Evolutionary conservation across 768 basidiomycete genomes (phyloP), one percentile per base, ranked within the genome.

Genomic region (Pulveroboletus sp.): DNA sequence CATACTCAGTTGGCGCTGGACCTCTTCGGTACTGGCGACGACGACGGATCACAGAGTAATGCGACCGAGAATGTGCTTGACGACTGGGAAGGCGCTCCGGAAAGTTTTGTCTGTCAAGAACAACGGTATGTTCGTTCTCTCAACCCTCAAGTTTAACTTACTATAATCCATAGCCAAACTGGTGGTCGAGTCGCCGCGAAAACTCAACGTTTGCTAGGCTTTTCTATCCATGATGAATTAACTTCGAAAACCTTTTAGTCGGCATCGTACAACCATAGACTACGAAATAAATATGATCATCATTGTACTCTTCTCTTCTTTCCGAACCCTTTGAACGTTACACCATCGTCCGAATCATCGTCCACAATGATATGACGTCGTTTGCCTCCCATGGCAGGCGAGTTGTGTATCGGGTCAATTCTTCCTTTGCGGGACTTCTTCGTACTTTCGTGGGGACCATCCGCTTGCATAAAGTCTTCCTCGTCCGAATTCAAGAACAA

Each of bases 51-150:
- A 14, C 70, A 74, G 26, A 78, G 77, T 40, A 68, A 68, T 17
- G 41, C 56, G 3, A 67, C 67, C 24, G 92, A 87, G 67, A 95
- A 97, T 69, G 78, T 89, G 0, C 68, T 98, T 46, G 90, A 93
- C 40, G 92, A 96, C 63, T 98, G 94, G 94, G 87, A 92, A 47
- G 89, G 91, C 26, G 92, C 96, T 6, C 96, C 96, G 0, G 94
- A 97, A 65, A 92, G 88, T 56, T 99, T 96, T 69, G 94, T 97
- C 6, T 99, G 96, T 63, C 96, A 98, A 71, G 96, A 99, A 68
- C 90, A 92, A 67, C 79, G 78, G 88, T 88, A 47, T 42, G 80
- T 54, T 17, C 36, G 17, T 5, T 48, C 24, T 47, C 21, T 21
- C 41, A 51, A 27, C 40, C 9, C 38, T 6, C 24, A 28, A 32